Percentiles rank a stretch among this genome's conserved stretches.
Evolutionary conservation across 257 asterid genomes (phyloP).

Genomic region (Thymus quinquecostatus): DNA sequence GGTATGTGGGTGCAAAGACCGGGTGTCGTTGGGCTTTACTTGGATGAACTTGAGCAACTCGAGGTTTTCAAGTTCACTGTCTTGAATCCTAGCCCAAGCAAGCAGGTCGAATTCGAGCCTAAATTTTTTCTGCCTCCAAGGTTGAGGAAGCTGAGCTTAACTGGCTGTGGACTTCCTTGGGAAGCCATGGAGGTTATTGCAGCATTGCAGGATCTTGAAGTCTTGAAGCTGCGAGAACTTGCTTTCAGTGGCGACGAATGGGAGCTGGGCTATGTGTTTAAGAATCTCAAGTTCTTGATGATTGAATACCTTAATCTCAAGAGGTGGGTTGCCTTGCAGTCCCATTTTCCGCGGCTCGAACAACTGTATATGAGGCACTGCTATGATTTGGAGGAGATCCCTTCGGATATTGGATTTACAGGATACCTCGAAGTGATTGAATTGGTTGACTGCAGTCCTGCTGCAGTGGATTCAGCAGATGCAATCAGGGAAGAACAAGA

Average conservation of each 20-base stretch:
- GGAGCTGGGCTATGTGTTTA: not conserved
- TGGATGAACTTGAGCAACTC: slow-evolving; percentile 31
- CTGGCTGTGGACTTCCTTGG: slow-evolving; percentile 39
- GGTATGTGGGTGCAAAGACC: slow-evolving; percentile 36
- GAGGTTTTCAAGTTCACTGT: slow-evolving; percentile 36
- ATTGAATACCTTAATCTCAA: slow-evolving; percentile 31
- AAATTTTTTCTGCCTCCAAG: slow-evolving; percentile 22
- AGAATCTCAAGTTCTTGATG: slow-evolving; percentile 29
- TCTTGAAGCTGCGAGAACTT: slow-evolving; percentile 35
- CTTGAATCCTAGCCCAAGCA: slow-evolving; percentile 31
- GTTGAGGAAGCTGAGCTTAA: slow-evolving; percentile 28
- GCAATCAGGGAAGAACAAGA: not conserved
- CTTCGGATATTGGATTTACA: slow-evolving; percentile 5
- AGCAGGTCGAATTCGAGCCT: slow-evolving; percentile 13
- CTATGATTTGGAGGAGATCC: slow-evolving; percentile 30
- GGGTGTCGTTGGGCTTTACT: not conserved
- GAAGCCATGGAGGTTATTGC: slow-evolving; percentile 33
- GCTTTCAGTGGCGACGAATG: slow-evolving; percentile 34
- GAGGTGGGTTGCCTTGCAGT: not conserved
- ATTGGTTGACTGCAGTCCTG: slow-evolving; percentile 34
- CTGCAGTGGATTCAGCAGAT: slow-evolving; percentile 26
- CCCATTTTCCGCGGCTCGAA: slow-evolving; percentile 25
- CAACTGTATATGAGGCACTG: slow-evolving; percentile 28
- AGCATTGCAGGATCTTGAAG: slow-evolving; percentile 31
- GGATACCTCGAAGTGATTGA: slow-evolving; percentile 29